Conservation (phyloP, 1,284 basidiomycete species). For the Austropuccinia psidii region DNA sequence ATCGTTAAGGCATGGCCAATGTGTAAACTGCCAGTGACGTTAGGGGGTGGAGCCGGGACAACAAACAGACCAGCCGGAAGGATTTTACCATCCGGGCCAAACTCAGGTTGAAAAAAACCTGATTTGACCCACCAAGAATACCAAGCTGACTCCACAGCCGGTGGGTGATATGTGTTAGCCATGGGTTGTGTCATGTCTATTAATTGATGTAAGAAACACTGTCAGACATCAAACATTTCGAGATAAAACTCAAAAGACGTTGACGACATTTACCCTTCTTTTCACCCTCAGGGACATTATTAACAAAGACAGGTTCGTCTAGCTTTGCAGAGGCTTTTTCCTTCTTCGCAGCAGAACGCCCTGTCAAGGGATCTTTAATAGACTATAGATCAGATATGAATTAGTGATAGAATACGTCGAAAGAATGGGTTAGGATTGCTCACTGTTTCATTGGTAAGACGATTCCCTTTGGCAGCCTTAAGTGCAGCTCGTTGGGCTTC, state of each 20-base stretch:
- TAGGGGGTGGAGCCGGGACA: constrained; percentile 90
- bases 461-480: constrained; percentile 13
- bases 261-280: constrained; percentile 9
- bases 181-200: constrained; percentile 79
- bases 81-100: constrained; percentile 55
- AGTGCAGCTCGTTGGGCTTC: constrained; percentile 26
- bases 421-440: not conserved
- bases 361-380: not conserved
- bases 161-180: constrained; percentile 85
- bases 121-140: constrained; percentile 95
- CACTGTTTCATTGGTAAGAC: not conserved
- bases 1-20: constrained; percentile 93
- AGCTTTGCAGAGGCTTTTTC: constrained; percentile 6
- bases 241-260: not conserved
- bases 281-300: constrained; percentile 19
- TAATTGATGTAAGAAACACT: not conserved
- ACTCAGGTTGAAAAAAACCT: constrained; percentile 80
- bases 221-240: not conserved
- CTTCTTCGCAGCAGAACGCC: constrained; percentile 22
- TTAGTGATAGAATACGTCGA: too few relatives aligned
- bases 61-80: constrained; percentile 58
- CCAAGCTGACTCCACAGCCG: constrained; percentile 91
- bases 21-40: constrained; percentile 93
- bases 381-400: not conserved
- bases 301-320: constrained; percentile 16